Conservation (phyloP, 2,329 filamentous ascomycete genomes). For the Rutstroemia sp. region DNA sequence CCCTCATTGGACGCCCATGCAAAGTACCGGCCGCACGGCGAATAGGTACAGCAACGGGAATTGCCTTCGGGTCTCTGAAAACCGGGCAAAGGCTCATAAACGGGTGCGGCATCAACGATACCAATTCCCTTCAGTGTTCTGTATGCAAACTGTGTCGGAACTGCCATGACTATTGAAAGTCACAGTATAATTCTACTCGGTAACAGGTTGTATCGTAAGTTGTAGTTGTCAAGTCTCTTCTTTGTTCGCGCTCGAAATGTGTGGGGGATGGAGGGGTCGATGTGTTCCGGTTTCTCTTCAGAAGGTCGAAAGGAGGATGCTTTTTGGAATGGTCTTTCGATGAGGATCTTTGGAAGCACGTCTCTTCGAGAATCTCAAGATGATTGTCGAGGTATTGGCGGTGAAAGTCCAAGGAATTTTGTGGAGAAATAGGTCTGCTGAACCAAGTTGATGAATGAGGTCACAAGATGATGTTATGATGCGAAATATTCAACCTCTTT, state of each 20-base stretch:
- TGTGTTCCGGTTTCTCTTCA: slow-evolving; percentile 8
- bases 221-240: slow-evolving; percentile 12
- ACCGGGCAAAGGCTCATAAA: slow-evolving; percentile 76
- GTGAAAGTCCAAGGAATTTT: not conserved
- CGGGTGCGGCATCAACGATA: slow-evolving; percentile 82
- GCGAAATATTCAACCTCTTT: not conserved
- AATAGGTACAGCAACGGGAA: slow-evolving; percentile 91
- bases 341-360: not conserved
- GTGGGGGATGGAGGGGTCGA: slow-evolving; percentile 6
- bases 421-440: not conserved
- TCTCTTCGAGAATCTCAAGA: not conserved
- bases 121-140: slow-evolving; percentile 96
- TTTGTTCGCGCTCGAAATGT: slow-evolving; percentile 15
- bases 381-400: not conserved
- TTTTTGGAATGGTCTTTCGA: not conserved
- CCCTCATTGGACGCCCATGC: slow-evolving; percentile 86
- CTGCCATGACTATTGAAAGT: slow-evolving; percentile 92
- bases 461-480: not conserved
- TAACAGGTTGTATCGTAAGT: slow-evolving; percentile 19
- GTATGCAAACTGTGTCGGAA: slow-evolving; percentile 90
- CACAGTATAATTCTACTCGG: slow-evolving; percentile 39
- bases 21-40: slow-evolving; percentile 91
- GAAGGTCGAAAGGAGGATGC: not conserved
- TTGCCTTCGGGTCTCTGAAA: slow-evolving; percentile 88
- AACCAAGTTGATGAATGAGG: not conserved